These are phyloP conservation scores for Plasmodium fragile DNA, from an alignment of 169 alveolate genomes.

Conservation along the genomic window DNA sequence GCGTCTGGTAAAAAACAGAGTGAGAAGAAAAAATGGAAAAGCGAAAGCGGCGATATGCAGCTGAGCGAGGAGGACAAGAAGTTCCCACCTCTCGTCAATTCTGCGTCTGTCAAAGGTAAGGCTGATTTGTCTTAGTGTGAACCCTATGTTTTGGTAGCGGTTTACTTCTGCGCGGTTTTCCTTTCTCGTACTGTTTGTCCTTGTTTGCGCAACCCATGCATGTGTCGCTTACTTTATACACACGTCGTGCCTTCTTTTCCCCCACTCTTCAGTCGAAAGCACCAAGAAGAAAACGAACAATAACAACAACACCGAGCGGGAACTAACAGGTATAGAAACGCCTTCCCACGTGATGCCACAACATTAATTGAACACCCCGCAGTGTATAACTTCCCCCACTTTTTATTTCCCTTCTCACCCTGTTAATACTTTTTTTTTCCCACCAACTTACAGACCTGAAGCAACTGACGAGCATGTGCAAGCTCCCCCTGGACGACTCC, in stretches of 20 bases:
- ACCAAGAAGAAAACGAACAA: slow-evolving; percentile 39
- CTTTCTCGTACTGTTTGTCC: background rate
- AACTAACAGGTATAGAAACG: slow-evolving; percentile 20
- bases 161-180: background rate
- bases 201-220: background rate
- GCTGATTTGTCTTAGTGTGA: background rate
- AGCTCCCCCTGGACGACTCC: slow-evolving; percentile 70
- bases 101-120: slow-evolving; percentile 28
- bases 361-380: background rate
- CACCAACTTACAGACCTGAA: slow-evolving; percentile 22
- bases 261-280: slow-evolving; percentile 10
- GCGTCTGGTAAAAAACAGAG: background rate
- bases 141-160: background rate
- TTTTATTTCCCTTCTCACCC: background rate
- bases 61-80: slow-evolving; percentile 19
- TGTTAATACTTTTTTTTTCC: background rate
- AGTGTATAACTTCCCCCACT: background rate
- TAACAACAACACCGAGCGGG: slow-evolving; percentile 29
- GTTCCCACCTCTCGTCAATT: slow-evolving; percentile 38
- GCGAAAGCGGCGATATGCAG: slow-evolving; percentile 12
- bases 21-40: slow-evolving; percentile 56
- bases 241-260: background rate
- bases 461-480: slow-evolving; percentile 52
- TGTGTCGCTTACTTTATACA: background rate
- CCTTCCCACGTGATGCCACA: background rate